Percentiles rank a stretch among this genome's conserved stretches.
Evolutionary conservation across 768 basidiomycete genomes (phyloP).

Genomic region (Cubamyces sp.): DNA sequence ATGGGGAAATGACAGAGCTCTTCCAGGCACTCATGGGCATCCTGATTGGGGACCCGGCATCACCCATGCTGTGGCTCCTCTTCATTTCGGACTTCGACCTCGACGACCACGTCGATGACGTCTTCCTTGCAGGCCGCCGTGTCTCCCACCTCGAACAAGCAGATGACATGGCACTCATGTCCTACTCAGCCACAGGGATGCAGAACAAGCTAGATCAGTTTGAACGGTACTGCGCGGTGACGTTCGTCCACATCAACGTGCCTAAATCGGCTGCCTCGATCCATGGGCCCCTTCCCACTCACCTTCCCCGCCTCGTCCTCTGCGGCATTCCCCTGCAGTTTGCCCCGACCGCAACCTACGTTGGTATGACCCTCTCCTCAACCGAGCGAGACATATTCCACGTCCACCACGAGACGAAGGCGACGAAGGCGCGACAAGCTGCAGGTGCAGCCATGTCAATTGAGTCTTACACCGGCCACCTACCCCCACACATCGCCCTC

Average conservation of each 20-base stretch:
- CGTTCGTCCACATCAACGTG: not conserved
- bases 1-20: slow-evolving; percentile 3
- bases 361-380: slow-evolving; percentile 3
- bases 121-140: not conserved
- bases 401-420: not conserved
- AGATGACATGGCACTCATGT: not conserved
- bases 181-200: not conserved
- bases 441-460: not conserved
- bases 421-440: not conserved
- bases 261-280: not conserved
- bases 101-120: not conserved
- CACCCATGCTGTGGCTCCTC: slow-evolving; percentile 17
- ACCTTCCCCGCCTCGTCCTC: too few species aligned
- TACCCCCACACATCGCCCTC: not conserved
- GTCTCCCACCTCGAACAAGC: slow-evolving; percentile 1
- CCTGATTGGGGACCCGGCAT: slow-evolving; percentile 29
- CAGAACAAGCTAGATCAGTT: not conserved
- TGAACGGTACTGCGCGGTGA: not conserved
- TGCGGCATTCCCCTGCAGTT: not conserved
- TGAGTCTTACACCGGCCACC: slow-evolving; percentile 6
- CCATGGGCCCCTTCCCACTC: not conserved
- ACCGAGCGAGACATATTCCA: slow-evolving; percentile 7
- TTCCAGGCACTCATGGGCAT: slow-evolving; percentile 23
- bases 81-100: slow-evolving; percentile 2
- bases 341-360: not conserved